Evolutionary conservation across 169 alveolate genomes (phyloP).

Genomic region (Plasmodium vivax): DNA sequence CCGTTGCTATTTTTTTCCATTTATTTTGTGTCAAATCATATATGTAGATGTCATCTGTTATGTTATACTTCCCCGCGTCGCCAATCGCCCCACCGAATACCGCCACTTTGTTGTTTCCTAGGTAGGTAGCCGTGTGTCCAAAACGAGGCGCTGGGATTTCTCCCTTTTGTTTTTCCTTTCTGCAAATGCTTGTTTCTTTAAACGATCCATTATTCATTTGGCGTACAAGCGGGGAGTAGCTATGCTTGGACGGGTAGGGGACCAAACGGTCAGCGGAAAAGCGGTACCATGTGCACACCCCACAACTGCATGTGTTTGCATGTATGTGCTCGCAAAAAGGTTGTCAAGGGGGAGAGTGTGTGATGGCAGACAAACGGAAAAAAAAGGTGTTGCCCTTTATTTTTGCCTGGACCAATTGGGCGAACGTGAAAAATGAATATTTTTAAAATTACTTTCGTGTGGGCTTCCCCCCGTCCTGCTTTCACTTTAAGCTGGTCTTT

Average conservation of each 20-base stretch:
- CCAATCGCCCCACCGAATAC: constrained; percentile 97
- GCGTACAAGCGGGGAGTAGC: constrained; percentile 7
- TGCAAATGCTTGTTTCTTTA: constrained; percentile 70
- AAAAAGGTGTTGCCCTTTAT: neutral
- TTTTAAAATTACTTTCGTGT: neutral
- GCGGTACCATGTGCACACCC: neutral
- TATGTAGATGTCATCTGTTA: constrained; percentile 96
- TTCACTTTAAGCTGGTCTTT: neutral
- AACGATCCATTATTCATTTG: constrained; percentile 75
- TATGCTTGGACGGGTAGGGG: neutral
- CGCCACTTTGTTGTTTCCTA: constrained; percentile 91
- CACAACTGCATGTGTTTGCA: constrained; percentile 1
- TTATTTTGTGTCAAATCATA: constrained; percentile 89
- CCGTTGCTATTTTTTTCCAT: constrained; percentile 92
- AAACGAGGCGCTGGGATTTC: constrained; percentile 97
- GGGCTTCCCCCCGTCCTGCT: neutral
- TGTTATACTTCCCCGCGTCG: constrained; percentile 97
- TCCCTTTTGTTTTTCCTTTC: constrained; percentile 89
- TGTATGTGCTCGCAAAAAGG: neutral
- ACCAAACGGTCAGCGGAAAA: neutral
- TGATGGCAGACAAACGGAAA: neutral
- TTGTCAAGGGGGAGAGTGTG: neutral
- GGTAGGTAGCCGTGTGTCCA: constrained; percentile 97
- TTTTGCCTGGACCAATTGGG: neutral
- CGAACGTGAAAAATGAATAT: neutral